phyloP scores from a whole-genome alignment of 2,329 filamentous ascomycete genomes.

The Nigrograna mackinnonii region DNA sequence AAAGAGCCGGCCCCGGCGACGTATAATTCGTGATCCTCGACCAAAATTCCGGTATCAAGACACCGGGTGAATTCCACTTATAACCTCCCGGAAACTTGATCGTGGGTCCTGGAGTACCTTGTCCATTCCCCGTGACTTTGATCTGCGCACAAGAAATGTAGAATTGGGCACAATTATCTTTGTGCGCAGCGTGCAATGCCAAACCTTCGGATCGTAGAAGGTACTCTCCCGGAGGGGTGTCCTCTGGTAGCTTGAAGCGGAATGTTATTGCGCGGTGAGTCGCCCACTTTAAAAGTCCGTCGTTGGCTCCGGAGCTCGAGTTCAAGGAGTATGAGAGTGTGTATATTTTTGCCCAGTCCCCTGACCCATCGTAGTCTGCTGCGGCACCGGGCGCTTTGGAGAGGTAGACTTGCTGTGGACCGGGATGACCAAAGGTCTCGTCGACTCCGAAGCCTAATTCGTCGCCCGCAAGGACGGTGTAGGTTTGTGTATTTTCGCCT shows the following conservation, averaged over 20 bases:
- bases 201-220: constrained; percentile 48
- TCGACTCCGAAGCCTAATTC: constrained; percentile 49
- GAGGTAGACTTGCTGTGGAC: constrained; percentile 58
- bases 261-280: constrained; percentile 26
- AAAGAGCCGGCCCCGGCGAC: constrained; percentile 15
- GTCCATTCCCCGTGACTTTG: constrained; percentile 36
- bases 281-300: constrained; percentile 23
- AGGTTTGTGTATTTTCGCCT: constrained; percentile 13
- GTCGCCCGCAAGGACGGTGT: constrained; percentile 36
- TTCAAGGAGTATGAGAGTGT: constrained; percentile 16
- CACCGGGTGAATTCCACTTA: constrained; percentile 26
- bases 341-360: constrained; percentile 5
- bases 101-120: constrained; percentile 28
- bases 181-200: constrained; percentile 24
- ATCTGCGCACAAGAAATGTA: constrained; percentile 50
- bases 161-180: constrained; percentile 39
- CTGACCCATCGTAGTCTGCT: constrained; percentile 59
- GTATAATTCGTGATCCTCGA: constrained; percentile 23
- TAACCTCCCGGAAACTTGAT: constrained; percentile 45
- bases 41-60: constrained; percentile 35
- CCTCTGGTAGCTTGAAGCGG: constrained; percentile 41
- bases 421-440: constrained; percentile 29
- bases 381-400: constrained; percentile 56
- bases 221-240: constrained; percentile 45
- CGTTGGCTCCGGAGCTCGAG: constrained; percentile 48